These are phyloP conservation scores for Oleoguttula mirabilis DNA, from an alignment of 495 filamentous ascomycete species.

Conservation along the genomic window DNA sequence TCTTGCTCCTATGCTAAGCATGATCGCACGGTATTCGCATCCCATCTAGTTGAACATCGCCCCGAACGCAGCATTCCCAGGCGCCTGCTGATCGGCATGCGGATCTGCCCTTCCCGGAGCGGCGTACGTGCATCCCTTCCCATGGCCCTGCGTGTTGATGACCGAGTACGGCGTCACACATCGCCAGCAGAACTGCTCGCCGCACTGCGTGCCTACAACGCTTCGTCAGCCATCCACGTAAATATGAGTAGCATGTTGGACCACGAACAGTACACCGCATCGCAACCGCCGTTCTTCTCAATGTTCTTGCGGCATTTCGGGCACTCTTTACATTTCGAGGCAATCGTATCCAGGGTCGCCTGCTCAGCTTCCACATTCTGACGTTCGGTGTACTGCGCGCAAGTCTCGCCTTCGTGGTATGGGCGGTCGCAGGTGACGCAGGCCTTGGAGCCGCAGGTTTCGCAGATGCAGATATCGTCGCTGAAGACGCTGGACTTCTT, in stretches of 20 bases:
- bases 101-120: not conserved
- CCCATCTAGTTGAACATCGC: too few relatives aligned
- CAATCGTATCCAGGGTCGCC: conserved; percentile 12
- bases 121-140: conserved; percentile 1
- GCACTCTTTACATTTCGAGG: conserved; percentile 23
- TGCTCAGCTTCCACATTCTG: conserved; percentile 23
- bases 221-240: not conserved
- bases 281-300: conserved; percentile 27
- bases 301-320: conserved; percentile 22
- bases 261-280: conserved; percentile 24
- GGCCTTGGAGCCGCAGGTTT: conserved; percentile 27
- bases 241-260: not conserved
- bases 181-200: conserved; percentile 14
- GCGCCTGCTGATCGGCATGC: too few relatives aligned
- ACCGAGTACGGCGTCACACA: conserved; percentile 2
- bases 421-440: conserved; percentile 30
- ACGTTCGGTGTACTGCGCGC: conserved; percentile 26
- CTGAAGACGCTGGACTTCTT: not conserved
- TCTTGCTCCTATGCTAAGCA: too few relatives aligned
- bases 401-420: conserved; percentile 32
- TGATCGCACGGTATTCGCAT: too few relatives aligned
- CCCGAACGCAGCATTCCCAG: too few relatives aligned
- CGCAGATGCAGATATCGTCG: conserved; percentile 24
- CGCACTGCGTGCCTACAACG: conserved; percentile 4
- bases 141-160: not conserved